A percentile compares a stretch with the other conserved stretches of the same genome.
Evolutionary conservation across 352 stramenopile genomes (phyloP).

Genomic region (Globisporangium heterothallicum): DNA sequence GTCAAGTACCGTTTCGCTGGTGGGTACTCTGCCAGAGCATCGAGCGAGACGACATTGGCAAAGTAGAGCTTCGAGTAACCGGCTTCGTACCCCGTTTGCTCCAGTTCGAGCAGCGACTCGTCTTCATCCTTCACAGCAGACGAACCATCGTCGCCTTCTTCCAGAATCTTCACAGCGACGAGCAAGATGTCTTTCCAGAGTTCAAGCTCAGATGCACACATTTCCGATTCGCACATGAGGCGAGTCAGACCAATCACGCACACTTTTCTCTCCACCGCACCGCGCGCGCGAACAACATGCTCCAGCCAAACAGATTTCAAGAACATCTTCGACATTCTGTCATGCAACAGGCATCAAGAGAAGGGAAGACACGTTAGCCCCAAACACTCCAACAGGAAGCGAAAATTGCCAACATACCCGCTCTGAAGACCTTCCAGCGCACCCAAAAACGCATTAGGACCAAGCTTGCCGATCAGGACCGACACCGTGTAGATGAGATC

Average conservation of each 20-base stretch:
- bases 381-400: slow-evolving; percentile 3
- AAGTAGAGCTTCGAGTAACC: slow-evolving; percentile 93
- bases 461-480: slow-evolving; percentile 87
- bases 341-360: slow-evolving; percentile 21
- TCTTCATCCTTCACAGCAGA: slow-evolving; percentile 68
- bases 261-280: slow-evolving; percentile 57
- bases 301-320: slow-evolving; percentile 86
- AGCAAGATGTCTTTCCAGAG: slow-evolving; percentile 50
- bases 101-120: slow-evolving; percentile 69
- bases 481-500: slow-evolving; percentile 89
- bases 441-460: slow-evolving; percentile 68
- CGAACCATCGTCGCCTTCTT: slow-evolving; percentile 58
- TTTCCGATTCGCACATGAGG: slow-evolving; percentile 69
- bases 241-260: slow-evolving; percentile 65
- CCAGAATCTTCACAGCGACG: slow-evolving; percentile 48
- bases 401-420: slow-evolving; percentile 40
- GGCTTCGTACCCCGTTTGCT: slow-evolving; percentile 90
- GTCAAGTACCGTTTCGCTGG: slow-evolving; percentile 53
- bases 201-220: slow-evolving; percentile 43
- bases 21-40: slow-evolving; percentile 83
- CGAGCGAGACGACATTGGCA: slow-evolving; percentile 75
- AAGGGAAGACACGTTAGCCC: slow-evolving; percentile 28
- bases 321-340: slow-evolving; percentile 90
- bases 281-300: slow-evolving; percentile 66
- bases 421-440: slow-evolving; percentile 84